These are phyloP conservation scores for Auriculariales sp. DNA, from an alignment of 768 basidiomycete genomes.

Conservation along the genomic window DNA sequence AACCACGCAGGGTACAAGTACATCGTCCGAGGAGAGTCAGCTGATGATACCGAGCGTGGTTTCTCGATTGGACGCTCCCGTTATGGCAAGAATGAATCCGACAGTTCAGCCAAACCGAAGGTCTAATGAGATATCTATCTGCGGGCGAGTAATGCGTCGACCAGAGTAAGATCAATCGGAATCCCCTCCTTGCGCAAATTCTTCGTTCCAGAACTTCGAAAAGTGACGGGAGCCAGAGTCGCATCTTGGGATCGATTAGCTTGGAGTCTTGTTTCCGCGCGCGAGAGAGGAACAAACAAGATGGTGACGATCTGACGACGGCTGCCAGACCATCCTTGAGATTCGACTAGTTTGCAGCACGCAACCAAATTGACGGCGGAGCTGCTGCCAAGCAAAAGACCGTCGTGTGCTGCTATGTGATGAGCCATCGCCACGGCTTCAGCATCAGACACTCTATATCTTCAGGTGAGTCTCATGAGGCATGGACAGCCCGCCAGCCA, in stretches of 20 bases:
- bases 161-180: constrained; percentile 24
- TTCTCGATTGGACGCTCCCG: too few species aligned
- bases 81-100: too few species aligned
- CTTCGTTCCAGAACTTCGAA: constrained; percentile 66
- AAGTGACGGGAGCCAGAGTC: constrained; percentile 88
- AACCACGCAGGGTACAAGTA: too few species aligned
- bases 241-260: constrained; percentile 31
- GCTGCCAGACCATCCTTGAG: constrained; percentile 52
- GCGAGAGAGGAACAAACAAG: constrained; percentile 30
- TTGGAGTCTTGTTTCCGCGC: background rate
- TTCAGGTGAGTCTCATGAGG: constrained; percentile 1
- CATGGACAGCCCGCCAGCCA: background rate
- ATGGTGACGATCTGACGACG: constrained; percentile 66
- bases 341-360: constrained; percentile 63
- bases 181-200: constrained; percentile 29
- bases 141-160: constrained; percentile 24
- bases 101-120: too few species aligned
- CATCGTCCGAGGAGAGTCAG: too few species aligned
- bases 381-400: constrained; percentile 88
- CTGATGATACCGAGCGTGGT: too few species aligned
- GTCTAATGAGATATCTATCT: too few species aligned
- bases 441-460: constrained; percentile 71
- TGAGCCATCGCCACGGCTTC: constrained; percentile 96
- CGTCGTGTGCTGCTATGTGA: constrained; percentile 41
- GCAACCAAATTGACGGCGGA: constrained; percentile 95